Base-by-base conservation (phyloP, 2,329 filamentous ascomycete species). In the Juglanconis juglandina region DNA sequence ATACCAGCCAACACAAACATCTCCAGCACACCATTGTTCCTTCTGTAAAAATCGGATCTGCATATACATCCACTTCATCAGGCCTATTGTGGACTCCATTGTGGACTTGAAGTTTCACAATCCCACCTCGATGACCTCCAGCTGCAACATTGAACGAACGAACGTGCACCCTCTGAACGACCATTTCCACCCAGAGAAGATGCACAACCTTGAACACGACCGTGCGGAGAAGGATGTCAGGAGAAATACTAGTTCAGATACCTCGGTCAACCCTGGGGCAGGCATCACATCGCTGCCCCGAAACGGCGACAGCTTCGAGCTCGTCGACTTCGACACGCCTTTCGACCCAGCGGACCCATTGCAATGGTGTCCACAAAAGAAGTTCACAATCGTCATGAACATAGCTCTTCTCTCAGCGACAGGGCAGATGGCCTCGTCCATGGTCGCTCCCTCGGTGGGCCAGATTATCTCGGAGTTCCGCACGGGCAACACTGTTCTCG, bases 291-390 rank as follows among this genome's bases (percentile, higher is more conserved):
- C 41, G 10, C n/a, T 13, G 5, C 11, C 41, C n/a, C 41, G 11
- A 8, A 11, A 11, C 11, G 11, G 35, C 35, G 11, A 11, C 41
- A 11, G 10, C 41, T 13, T 9, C 41, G 10, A 42, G 10, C 13
- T n/a, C 41, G 13, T 42, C 39, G 41, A 55, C 39, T 17, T 55
- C 46, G 3, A 32, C 53, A 35, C 46, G 30, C 4, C 39, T 17
- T 52, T 52, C 50, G 71, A 3, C 86, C 86, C 54, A 83, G 74
- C 0, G 79, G 71, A 11, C 76, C 78, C 10, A 17, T 33, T 58
- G 8, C 56, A 52, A 7, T 58, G 56, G 56, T 2, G 47, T 3
- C 35, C 9, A 2, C 39, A 24, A 9, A 58, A 58, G 48, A 58
- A 58, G 14, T 10, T 46, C 10, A 35, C 48, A 14, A 52, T 52